Evolutionary conservation across 345 rosid genomes (phyloP), one percentile per base, ranked within the genome.

Genomic region (Syzygium aromaticum): DNA sequence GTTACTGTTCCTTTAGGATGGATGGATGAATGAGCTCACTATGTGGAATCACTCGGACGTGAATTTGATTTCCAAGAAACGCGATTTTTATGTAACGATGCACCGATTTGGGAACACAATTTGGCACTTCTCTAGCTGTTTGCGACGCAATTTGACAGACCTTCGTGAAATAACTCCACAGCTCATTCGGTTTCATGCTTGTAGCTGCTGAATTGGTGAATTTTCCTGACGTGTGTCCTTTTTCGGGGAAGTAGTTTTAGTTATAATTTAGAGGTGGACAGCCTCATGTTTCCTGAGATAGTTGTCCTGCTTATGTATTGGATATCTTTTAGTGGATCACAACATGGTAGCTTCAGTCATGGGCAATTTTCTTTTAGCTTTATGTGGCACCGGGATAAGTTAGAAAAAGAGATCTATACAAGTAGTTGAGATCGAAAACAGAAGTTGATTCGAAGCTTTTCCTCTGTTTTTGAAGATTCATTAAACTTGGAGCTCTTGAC

Each of bases 401-500:
- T 73, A 73, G 43, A 73, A 40, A 40, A 22, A 17, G 80, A 73
- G 80, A 73, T 33, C 80, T 67, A 33, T 73, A 19, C 14, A 9
- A 73, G 86, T 16, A 85, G 64, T 54, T 54, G 73, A 40, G 46
- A 40, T 30, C 10, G n/a, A 57, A 3, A 51, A 61, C 33, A 21
- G 49, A 30, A 16, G 38, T 84, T 33, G 27, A 51, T 84, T 54
- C 10, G 46, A 40, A 52, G 54, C 59, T 84, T 52, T 87, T 63
- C 49, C n/a, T 63, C 86, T 52, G 16, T 87, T 84, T 84, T 51
- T 85, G 91, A 91, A 96, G 99, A 87, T 93, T 96, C 95, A 91
- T 90, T 89, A 97, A 95, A 91, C 91, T 96, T 87, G 99, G 99
- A 88, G 94, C 95, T 54, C 93, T 96, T 28, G 89, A 93, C 28